Percentiles rank a stretch among this genome's conserved stretches.
Evolutionary conservation across 2,329 filamentous ascomycete species (phyloP).

Genomic region (Diaporthe sp.): DNA sequence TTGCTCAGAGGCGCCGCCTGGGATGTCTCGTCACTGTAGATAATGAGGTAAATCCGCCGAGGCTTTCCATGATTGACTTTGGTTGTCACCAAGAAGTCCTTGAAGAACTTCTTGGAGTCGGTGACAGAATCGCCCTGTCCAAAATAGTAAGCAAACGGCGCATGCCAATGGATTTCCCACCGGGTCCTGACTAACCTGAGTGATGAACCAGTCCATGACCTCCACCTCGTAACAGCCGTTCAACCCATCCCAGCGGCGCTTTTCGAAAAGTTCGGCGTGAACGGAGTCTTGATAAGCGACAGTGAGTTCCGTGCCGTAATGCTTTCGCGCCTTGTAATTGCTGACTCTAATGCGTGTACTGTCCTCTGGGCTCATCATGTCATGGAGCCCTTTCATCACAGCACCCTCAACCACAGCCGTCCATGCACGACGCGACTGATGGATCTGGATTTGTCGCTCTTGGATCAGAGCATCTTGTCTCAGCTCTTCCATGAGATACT

Average conservation of each 20-base stretch:
- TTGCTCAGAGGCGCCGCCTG: constrained; percentile 21
- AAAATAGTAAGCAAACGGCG: neutral
- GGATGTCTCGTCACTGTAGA: constrained; percentile 8
- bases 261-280: constrained; percentile 50
- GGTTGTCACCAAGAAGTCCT: neutral
- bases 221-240: constrained; percentile 55
- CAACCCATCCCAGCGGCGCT: constrained; percentile 54
- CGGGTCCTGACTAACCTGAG: constrained; percentile 46
- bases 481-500: constrained; percentile 52
- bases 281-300: constrained; percentile 49
- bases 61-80: constrained; percentile 29
- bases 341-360: constrained; percentile 55
- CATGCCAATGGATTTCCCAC: neutral
- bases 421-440: constrained; percentile 66
- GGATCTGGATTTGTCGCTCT: constrained; percentile 52
- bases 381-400: constrained; percentile 62
- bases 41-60: neutral
- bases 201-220: constrained; percentile 61
- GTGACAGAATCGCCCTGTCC: constrained; percentile 19
- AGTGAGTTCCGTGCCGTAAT: constrained; percentile 57
- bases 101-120: neutral
- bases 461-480: neutral
- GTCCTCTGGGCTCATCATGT: constrained; percentile 50
- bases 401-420: constrained; percentile 66
- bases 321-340: constrained; percentile 58